phyloP scores from a whole-genome alignment of 345 rosid species.

The Theobroma cacao region DNA sequence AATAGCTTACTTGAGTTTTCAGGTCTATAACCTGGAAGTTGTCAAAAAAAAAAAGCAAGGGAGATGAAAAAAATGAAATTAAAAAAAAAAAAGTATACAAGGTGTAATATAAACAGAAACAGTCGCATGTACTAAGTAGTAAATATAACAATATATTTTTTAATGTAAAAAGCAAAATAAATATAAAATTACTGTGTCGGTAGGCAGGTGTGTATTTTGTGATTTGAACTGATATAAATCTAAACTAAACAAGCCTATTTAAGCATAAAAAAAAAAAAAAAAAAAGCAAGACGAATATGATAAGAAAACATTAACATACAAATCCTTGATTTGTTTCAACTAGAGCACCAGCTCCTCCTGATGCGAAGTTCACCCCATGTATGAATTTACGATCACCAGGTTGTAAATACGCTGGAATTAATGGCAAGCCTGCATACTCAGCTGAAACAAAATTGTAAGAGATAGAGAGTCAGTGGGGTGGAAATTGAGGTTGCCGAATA shows the following conservation, averaged over 20 bases:
- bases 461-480: neutral
- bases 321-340: constrained; percentile 7
- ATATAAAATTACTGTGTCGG: neutral
- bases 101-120: no score
- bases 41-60: neutral
- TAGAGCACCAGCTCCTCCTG: constrained; percentile 34
- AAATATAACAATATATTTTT: no score
- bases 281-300: neutral
- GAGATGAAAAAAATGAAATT: no score
- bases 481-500: no score
- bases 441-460: constrained; percentile 24
- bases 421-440: constrained; percentile 22
- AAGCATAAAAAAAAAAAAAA: neutral
- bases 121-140: no score
- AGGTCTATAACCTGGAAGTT: constrained; percentile 23
- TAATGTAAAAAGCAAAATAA: no score
- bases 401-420: constrained; percentile 19
- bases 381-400: constrained; percentile 6
- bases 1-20: constrained; percentile 18
- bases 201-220: neutral
- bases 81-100: no score
- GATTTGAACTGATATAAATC: neutral
- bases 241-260: neutral
- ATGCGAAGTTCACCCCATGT: constrained; percentile 37
- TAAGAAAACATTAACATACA: neutral